These are phyloP conservation scores for Hypoxylon sp. DNA, from an alignment of 2,329 filamentous ascomycete species.

Conservation along the genomic window DNA sequence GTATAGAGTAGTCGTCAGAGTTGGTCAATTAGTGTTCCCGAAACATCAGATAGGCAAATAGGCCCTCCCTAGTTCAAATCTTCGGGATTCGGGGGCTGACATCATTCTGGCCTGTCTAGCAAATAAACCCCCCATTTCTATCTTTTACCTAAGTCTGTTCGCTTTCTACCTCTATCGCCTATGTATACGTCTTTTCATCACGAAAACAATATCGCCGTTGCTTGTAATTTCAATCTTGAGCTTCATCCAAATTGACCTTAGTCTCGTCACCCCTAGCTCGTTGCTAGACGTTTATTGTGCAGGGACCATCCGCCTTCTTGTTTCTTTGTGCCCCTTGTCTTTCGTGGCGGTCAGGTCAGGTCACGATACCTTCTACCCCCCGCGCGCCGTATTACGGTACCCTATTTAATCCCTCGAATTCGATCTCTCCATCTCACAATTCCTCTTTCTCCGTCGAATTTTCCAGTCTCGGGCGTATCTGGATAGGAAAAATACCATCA, in stretches of 20 bases:
- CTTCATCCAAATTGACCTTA: conserved; percentile 16
- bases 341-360: conserved; percentile 39
- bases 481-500: conserved; percentile 12
- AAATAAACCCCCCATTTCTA: background rate
- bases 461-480: conserved; percentile 19
- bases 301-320: conserved; percentile 35
- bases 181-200: background rate
- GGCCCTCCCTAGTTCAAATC: background rate
- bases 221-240: conserved; percentile 13
- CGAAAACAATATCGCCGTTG: conserved; percentile 1
- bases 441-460: conserved; percentile 9
- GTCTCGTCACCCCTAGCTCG: conserved; percentile 12
- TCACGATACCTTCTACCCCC: conserved; percentile 40
- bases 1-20: conserved; percentile 5
- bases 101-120: conserved; percentile 10
- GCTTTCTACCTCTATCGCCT: background rate
- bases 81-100: conserved; percentile 8
- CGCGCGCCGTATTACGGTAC: conserved; percentile 17
- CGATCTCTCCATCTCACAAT: conserved; percentile 2
- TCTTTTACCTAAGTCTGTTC: background rate
- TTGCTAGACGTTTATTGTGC: conserved; percentile 24
- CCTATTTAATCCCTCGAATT: conserved; percentile 40
- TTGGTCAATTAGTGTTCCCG: conserved; percentile 33
- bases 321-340: conserved; percentile 28
- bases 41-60: background rate